These are phyloP conservation scores for Cladorrhinum samala DNA, from an alignment of 495 filamentous ascomycete species.

Conservation along the genomic window DNA sequence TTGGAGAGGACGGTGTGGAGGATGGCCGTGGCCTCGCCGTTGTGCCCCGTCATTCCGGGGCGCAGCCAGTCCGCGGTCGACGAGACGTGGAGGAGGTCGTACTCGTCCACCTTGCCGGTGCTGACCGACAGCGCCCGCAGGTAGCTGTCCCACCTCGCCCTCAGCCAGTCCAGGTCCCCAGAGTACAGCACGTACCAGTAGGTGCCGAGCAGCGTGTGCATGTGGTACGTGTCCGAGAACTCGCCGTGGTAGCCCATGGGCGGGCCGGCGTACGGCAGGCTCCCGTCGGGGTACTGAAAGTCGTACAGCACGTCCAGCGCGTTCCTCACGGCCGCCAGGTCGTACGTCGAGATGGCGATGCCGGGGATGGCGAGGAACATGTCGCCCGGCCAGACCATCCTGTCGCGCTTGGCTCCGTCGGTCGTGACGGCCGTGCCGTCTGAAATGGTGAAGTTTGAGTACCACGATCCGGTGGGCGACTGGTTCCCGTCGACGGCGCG, in stretches of 20 bases:
- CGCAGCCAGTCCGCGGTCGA: slow-evolving; percentile 51
- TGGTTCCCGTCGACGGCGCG: slow-evolving; percentile 27
- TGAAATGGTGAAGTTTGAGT: slow-evolving; percentile 43
- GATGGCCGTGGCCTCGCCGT: slow-evolving; percentile 40
- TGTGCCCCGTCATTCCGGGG: slow-evolving; percentile 44
- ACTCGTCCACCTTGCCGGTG: slow-evolving; percentile 45
- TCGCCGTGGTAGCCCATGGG: slow-evolving; percentile 49
- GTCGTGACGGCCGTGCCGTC: slow-evolving; percentile 46
- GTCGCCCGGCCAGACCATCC: slow-evolving; percentile 51
- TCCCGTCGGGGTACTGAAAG: slow-evolving; percentile 41
- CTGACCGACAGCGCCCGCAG: slow-evolving; percentile 45
- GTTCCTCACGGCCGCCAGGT: slow-evolving; percentile 40
- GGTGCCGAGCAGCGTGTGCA: slow-evolving; percentile 56
- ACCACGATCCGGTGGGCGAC: slow-evolving; percentile 33
- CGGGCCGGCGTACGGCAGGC: slow-evolving; percentile 54
- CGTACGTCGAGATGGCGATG: slow-evolving; percentile 40
- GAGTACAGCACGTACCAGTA: slow-evolving; percentile 56
- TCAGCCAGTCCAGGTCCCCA: slow-evolving; percentile 47
- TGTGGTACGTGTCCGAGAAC: slow-evolving; percentile 55
- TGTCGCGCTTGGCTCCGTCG: slow-evolving; percentile 55
- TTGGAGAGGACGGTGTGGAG: slow-evolving; percentile 26
- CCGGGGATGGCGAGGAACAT: slow-evolving; percentile 44
- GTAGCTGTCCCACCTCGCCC: slow-evolving; percentile 45
- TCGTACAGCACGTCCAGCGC: slow-evolving; percentile 39
- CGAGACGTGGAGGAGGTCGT: slow-evolving; percentile 47